Conservation (phyloP, 2,329 filamentous ascomycete genomes). For the Sporothrix luriei region DNA sequence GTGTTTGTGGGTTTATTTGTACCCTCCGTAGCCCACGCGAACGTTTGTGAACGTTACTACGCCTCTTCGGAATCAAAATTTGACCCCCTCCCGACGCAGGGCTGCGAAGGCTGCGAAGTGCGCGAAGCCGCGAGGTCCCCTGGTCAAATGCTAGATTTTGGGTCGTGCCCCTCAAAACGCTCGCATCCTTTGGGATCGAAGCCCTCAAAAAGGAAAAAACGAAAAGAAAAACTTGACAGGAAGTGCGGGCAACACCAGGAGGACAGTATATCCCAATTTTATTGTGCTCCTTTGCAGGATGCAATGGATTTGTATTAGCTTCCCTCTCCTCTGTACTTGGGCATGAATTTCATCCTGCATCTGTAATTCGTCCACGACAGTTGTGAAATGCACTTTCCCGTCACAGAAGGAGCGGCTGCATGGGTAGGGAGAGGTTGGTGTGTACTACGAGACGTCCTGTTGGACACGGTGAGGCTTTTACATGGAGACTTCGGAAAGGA, state of each 20-base stretch:
- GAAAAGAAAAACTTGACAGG: too few relatives aligned
- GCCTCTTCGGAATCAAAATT: neutral
- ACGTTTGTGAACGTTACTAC: too few relatives aligned
- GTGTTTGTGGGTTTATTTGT: neutral
- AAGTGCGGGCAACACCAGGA: neutral
- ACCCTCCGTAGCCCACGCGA: neutral
- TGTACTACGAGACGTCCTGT: neutral
- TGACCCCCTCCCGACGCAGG: slow-evolving; percentile 19
- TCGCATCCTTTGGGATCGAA: neutral
- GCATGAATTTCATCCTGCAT: slow-evolving; percentile 12
- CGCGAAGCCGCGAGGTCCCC: neutral
- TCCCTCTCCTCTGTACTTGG: neutral
- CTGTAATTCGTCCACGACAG: slow-evolving; percentile 19
- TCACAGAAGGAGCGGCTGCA: neutral
- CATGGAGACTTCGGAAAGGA: neutral
- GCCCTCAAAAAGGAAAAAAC: neutral
- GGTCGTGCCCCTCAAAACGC: too few relatives aligned
- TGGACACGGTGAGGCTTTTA: slow-evolving; percentile 12
- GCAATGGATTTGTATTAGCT: neutral
- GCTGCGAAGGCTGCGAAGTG: slow-evolving; percentile 21
- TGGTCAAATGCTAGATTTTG: too few relatives aligned
- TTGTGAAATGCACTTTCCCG: neutral
- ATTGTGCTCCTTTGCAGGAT: neutral
- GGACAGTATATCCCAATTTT: neutral
- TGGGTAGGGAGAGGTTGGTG: neutral